Evolutionary conservation across 805 yeast genomes (phyloP).

Genomic region (Ogataea methanolica): DNA sequence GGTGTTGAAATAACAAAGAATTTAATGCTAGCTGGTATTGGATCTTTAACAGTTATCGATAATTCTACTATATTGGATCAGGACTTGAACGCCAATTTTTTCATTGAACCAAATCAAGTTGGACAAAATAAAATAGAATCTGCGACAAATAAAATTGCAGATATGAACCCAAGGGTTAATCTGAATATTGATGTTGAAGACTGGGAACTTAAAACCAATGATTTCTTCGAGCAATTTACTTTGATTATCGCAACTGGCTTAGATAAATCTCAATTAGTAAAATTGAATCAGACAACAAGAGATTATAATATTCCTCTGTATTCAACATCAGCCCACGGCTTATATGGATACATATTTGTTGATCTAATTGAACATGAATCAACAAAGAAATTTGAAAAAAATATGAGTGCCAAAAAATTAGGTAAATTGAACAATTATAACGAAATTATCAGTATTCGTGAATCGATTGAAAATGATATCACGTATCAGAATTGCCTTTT

Average conservation of each 20-base stretch:
- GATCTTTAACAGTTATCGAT: constrained; percentile 70
- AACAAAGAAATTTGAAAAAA: constrained; percentile 36
- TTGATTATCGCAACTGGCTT: constrained; percentile 75
- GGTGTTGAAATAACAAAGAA: constrained; percentile 84
- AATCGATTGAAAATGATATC: constrained; percentile 33
- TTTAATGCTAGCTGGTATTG: constrained; percentile 83
- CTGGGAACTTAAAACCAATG: constrained; percentile 22
- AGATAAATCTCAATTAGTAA: constrained; percentile 33
- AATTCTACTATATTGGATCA: constrained; percentile 44
- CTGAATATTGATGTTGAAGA: constrained; percentile 39
- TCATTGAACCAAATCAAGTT: constrained; percentile 49
- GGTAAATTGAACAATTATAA: constrained; percentile 43
- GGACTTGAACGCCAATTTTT: constrained; percentile 74
- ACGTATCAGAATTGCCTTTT: constrained; percentile 34
- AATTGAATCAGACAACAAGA: constrained; percentile 56
- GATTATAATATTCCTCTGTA: constrained; percentile 58
- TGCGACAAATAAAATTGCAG: constrained; percentile 52
- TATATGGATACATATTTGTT: constrained; percentile 75
- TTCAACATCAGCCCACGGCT: constrained; percentile 65
- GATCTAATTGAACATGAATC: constrained; percentile 70
- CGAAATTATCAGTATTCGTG: constrained; percentile 38
- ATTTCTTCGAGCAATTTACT: constrained; percentile 53
- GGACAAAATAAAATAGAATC: constrained; percentile 55
- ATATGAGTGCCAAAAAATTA: constrained; percentile 32
- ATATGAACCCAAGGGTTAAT: constrained; percentile 76